A percentile compares a stretch with the other conserved stretches of the same genome.
phyloP scores from a whole-genome alignment of 2,329 filamentous ascomycete species.

The Clarireedia hainanense region DNA sequence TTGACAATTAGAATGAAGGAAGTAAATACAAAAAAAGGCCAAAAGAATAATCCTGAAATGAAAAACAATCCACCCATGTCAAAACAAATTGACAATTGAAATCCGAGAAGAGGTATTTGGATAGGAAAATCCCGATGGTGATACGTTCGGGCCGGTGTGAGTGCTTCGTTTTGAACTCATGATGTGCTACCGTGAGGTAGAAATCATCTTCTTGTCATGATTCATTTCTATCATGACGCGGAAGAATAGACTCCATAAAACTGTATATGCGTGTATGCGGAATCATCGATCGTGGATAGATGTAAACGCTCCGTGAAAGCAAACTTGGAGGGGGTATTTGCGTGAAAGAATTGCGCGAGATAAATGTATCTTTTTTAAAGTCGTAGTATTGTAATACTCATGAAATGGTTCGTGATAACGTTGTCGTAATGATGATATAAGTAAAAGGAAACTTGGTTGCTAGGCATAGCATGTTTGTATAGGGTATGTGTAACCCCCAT shows the following conservation, averaged over 20 bases:
- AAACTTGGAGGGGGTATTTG: constrained; percentile 6
- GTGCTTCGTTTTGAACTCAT: neutral
- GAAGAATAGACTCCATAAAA: neutral
- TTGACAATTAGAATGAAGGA: neutral
- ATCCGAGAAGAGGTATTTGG: neutral
- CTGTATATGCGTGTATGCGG: neutral
- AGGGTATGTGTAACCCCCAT: constrained; percentile 1
- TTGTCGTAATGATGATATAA: constrained; percentile 5
- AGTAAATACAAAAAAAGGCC: constrained; percentile 7
- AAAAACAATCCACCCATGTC: neutral
- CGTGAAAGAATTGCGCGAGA: neutral
- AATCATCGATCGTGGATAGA: constrained; percentile 5
- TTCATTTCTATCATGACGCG: constrained; percentile 8
- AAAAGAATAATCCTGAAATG: neutral
- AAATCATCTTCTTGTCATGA: constrained; percentile 1
- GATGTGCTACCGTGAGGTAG: neutral
- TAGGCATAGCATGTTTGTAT: constrained; percentile 7
- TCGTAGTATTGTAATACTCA: constrained; percentile 5
- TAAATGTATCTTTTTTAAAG: neutral
- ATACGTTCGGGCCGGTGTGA: constrained; percentile 4
- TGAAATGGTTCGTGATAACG: constrained; percentile 11
- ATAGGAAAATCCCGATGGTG: constrained; percentile 3
- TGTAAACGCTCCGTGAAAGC: constrained; percentile 5
- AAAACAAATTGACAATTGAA: neutral
- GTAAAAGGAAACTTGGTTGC: constrained; percentile 8